These are phyloP conservation scores for Hypholoma sublateritium DNA, from an alignment of 768 basidiomycete genomes.

Conservation along the genomic window DNA sequence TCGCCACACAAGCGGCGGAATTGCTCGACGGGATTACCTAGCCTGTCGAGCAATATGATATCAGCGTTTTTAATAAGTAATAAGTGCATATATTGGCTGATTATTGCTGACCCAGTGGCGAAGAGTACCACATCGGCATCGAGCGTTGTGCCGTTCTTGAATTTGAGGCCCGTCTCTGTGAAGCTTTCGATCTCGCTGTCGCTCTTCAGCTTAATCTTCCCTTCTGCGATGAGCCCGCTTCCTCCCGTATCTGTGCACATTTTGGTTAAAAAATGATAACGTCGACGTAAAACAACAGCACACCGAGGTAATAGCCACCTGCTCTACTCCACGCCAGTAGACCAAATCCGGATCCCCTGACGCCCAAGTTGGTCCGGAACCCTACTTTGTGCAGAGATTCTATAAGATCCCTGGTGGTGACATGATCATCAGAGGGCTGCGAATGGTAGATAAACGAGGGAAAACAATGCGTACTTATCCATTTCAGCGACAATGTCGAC, in stretches of 20 bases:
- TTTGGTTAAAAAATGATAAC: neutral
- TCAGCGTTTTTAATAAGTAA: neutral
- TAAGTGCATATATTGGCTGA: neutral
- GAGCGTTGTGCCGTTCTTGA: constrained; percentile 47
- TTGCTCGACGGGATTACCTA: constrained; percentile 39
- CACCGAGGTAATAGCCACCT: constrained; percentile 41
- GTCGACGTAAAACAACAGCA: constrained; percentile 6
- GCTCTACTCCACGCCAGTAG: constrained; percentile 30
- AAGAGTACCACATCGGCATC: constrained; percentile 57
- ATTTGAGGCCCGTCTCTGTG: constrained; percentile 43
- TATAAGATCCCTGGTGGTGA: constrained; percentile 27
- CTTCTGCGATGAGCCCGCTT: constrained; percentile 59
- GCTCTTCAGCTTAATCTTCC: constrained; percentile 73
- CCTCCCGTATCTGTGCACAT: constrained; percentile 53
- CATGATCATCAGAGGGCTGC: neutral
- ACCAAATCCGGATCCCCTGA: constrained; percentile 36
- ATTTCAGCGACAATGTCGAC: constrained; percentile 27
- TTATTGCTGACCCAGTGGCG: constrained; percentile 48
- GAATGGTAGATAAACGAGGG: neutral
- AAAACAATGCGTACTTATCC: constrained; percentile 32
- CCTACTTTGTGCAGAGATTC: constrained; percentile 42
- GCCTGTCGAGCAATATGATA: constrained; percentile 26
- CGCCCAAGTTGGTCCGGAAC: constrained; percentile 43
- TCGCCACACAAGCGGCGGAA: constrained; percentile 30
- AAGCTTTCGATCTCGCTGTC: constrained; percentile 48